A percentile compares a stretch with the other conserved stretches of the same genome.
phyloP scores from a whole-genome alignment of 768 basidiomycete genomes.

The Lyophyllum decastes region DNA sequence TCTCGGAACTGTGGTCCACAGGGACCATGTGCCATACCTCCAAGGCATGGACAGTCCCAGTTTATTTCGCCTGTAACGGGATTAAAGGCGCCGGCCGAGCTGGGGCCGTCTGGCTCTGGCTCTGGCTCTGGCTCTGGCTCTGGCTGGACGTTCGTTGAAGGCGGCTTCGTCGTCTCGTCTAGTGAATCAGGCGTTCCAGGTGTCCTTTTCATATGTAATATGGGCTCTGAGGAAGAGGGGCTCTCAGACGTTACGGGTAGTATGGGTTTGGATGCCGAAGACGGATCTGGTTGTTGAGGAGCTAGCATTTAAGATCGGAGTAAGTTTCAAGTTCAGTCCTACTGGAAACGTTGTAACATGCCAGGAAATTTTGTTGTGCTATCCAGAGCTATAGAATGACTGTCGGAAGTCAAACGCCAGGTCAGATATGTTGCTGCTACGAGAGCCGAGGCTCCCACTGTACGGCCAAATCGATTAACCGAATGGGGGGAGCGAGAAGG shows the following conservation, averaged over 20 bases:
- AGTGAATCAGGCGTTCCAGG: background rate
- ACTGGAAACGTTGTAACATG: constrained; percentile 17
- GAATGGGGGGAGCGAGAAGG: constrained; percentile 21
- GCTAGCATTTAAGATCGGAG: constrained; percentile 3
- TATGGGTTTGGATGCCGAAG: constrained; percentile 20
- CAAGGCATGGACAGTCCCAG: constrained; percentile 99
- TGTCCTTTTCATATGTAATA: constrained; percentile 6
- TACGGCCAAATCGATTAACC: constrained; percentile 30
- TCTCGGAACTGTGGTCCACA: constrained; percentile 92
- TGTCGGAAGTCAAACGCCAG: constrained; percentile 45
- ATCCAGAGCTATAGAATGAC: constrained; percentile 50
- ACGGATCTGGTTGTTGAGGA: constrained; percentile 16
- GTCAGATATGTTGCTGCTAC: constrained; percentile 47
- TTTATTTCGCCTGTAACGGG: constrained; percentile 99
- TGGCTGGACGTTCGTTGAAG: constrained; percentile 3
- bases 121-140: constrained; percentile 12
- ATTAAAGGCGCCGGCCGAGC: constrained; percentile 70
- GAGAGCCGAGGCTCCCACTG: constrained; percentile 44
- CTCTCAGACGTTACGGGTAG: constrained; percentile 6
- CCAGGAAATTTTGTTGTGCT: constrained; percentile 29
- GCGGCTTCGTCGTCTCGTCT: background rate
- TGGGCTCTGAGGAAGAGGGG: constrained; percentile 5
- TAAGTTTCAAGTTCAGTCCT: too few species aligned
- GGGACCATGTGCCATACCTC: constrained; percentile 97
- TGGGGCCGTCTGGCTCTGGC: constrained; percentile 10